phyloP scores from a whole-genome alignment of 2,329 filamentous ascomycete species.

The Pseudogymnoascus verrucosus region DNA sequence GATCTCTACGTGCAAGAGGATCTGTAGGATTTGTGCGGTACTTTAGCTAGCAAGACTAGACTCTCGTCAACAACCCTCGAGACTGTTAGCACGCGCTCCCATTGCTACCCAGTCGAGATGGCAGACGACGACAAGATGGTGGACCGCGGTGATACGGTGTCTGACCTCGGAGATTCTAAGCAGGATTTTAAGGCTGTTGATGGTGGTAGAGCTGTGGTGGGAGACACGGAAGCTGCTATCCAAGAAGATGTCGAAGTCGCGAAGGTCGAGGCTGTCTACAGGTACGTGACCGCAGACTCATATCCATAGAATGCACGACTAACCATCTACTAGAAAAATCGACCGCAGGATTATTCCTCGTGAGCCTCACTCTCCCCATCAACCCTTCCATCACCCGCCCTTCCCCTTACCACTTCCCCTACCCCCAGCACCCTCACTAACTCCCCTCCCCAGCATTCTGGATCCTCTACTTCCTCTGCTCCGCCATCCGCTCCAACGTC shows the following conservation, averaged over 20 bases:
- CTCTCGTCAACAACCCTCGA: not conserved
- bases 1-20: not conserved
- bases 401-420: not conserved
- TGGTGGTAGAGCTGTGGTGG: conserved; percentile 1
- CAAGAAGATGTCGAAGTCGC: conserved; percentile 21
- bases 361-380: conserved; percentile 14
- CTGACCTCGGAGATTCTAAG: not conserved
- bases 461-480: conserved; percentile 86
- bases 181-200: not conserved
- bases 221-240: conserved; percentile 4
- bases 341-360: conserved; percentile 49
- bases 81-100: conserved; percentile 26
- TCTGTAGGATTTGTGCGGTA: not conserved
- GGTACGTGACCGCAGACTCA: conserved; percentile 21
- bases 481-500: conserved; percentile 84
- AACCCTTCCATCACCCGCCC: not conserved
- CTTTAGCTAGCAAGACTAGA: not conserved
- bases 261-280: conserved; percentile 31
- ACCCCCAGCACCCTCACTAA: conserved; percentile 1
- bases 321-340: conserved; percentile 34
- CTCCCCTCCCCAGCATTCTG: conserved; percentile 58
- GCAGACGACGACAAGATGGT: conserved; percentile 13
- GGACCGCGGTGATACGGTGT: not conserved
- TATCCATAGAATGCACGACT: not conserved
- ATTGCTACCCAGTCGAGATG: conserved; percentile 26